A percentile compares a stretch with the other conserved stretches of the same genome.
Evolutionary conservation across 129 eudicot genomes (phyloP).

Genomic region (Daucus carota): DH1_v3.0 NC_030384.2:17867001-17867500

Average conservation of each 20-base stretch:
- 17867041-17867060: conserved; percentile 32
- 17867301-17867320: neutral
- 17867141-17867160: conserved; percentile 40
- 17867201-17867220: neutral
- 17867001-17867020: conserved; percentile 50
- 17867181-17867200: neutral
- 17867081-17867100: conserved; percentile 36
- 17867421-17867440: too few relatives aligned
- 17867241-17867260: neutral
- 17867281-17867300: neutral
- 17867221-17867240: neutral
- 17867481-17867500: too few relatives aligned
- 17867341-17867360: too few relatives aligned
- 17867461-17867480: too few relatives aligned
- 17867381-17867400: too few relatives aligned
- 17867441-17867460: too few relatives aligned
- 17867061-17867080: conserved; percentile 49
- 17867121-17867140: conserved; percentile 34
- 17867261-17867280: neutral
- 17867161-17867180: neutral
- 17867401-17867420: too few relatives aligned
- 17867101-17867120: conserved; percentile 35
- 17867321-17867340: too few relatives aligned
- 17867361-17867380: too few relatives aligned
- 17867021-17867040: conserved; percentile 34